phyloP scores from a whole-genome alignment of 106 monocot genomes.

The Platanthera guangdongensis region DNA sequence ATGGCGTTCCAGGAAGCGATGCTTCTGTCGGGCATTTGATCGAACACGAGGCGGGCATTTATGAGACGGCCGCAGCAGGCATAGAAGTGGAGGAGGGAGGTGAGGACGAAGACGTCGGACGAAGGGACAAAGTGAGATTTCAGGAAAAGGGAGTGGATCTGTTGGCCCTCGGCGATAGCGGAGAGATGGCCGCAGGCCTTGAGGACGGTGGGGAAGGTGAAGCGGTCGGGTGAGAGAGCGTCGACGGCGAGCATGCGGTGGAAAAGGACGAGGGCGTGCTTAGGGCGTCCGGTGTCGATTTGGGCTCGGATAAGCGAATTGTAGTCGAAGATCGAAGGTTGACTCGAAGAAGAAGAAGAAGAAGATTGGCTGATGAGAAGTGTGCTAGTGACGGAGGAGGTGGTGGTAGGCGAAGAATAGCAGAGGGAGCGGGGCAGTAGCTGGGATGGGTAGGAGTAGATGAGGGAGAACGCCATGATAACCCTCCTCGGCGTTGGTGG shows the following conservation, averaged over 20 bases:
- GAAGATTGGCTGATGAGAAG: neutral
- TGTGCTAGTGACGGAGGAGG: neutral
- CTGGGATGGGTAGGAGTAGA: neutral
- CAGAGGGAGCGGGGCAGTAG: neutral
- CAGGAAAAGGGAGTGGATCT: constrained; percentile 25
- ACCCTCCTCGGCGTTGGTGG: neutral
- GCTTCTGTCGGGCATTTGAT: constrained; percentile 19
- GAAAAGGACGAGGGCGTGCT: constrained; percentile 13
- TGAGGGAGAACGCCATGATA: neutral
- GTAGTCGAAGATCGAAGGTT: constrained; percentile 10
- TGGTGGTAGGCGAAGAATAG: neutral
- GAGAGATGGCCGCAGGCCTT: constrained; percentile 14
- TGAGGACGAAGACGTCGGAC: constrained; percentile 10
- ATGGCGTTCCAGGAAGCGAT: constrained; percentile 25
- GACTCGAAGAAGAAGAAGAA: neutral
- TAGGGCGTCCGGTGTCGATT: neutral
- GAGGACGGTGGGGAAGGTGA: constrained; percentile 27
- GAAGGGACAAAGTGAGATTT: constrained; percentile 3
- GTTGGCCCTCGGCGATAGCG: constrained; percentile 8
- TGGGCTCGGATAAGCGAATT: constrained; percentile 20
- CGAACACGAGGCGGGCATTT: constrained; percentile 25
- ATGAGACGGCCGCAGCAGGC: constrained; percentile 17
- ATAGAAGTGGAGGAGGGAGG: constrained; percentile 22
- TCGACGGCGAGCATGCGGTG: constrained; percentile 1
- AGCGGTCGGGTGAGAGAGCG: constrained; percentile 3